Percentiles rank a stretch among this genome's conserved stretches.
These are phyloP conservation scores for Fusarium nanum DNA, from an alignment of 2,329 filamentous ascomycete genomes.

Conservation along the genomic window DNA sequence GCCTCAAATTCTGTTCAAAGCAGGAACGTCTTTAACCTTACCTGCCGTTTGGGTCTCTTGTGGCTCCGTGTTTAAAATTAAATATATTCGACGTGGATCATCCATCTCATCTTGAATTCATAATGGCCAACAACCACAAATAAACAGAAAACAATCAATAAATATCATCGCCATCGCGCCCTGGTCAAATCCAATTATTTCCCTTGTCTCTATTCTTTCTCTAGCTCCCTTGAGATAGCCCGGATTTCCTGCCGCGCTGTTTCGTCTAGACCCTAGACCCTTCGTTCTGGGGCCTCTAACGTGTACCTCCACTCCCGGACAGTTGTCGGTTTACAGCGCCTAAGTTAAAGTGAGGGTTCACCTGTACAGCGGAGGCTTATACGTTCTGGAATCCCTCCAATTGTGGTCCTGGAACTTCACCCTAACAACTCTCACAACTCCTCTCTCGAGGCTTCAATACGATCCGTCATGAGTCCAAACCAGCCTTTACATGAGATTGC, in stretches of 20 bases:
- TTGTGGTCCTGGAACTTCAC: constrained; percentile 21
- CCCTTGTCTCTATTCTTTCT: constrained; percentile 7
- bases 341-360: constrained; percentile 24
- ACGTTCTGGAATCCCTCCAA: constrained; percentile 34
- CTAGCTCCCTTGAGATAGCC: constrained; percentile 37
- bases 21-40: neutral
- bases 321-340: constrained; percentile 28
- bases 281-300: constrained; percentile 17
- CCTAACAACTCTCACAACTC: constrained; percentile 23
- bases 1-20: constrained; percentile 6
- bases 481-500: constrained; percentile 40
- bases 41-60: neutral
- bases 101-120: neutral
- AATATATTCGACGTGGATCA: neutral
- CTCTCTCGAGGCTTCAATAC: constrained; percentile 11
- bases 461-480: constrained; percentile 36
- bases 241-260: constrained; percentile 39
- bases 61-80: neutral
- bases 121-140: constrained; percentile 4
- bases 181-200: constrained; percentile 29
- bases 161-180: constrained; percentile 17
- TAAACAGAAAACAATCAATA: constrained; percentile 34
- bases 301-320: constrained; percentile 20
- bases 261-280: constrained; percentile 38
- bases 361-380: constrained; percentile 22